Base-by-base conservation (phyloP, 2,329 filamentous ascomycete species). In the Fusarium tanahbumbuense region DNA sequence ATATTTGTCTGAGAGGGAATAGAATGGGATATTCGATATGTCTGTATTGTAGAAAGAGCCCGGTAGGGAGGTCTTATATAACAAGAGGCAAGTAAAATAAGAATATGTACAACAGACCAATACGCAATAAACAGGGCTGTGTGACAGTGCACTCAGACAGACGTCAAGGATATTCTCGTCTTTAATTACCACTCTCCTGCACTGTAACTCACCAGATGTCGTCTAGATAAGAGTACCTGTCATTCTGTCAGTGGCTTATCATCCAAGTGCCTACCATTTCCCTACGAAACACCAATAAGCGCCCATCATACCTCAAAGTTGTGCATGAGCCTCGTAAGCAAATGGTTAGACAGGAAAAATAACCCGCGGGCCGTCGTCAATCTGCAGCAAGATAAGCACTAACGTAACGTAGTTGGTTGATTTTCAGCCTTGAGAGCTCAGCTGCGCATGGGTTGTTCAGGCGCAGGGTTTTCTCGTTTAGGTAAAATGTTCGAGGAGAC, bases 341-440 rank as follows among this genome's bases (percentile, higher is more conserved):
- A 41, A 23, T 13, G 13, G 49, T 41, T 34, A 20, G 32, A 22
- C 22, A 23, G 41, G 41, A 5, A 13, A 34, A n/a, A 16, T 27
- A 18, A 27, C 48, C 48, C 32, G 48, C 32, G n/a, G 32, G 34
- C 34, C 34, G 18, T 13, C 18, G 18, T 47, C 34, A 42, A 53
- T 50, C 30, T 60, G 8, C 46, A 45, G 34, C n/a, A 18, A 30
- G 40, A 63, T 63, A 62, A 62, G 57, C 46, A 27, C 46, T 45
- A 37, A 34, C 9, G 32, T 23, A 13, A n/a, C 28, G 32, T 41
- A 23, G 25, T 63, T 55, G 22, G 34, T 37, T 22, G 37, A 22
- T 23, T 47, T 46, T 47, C 47, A 56, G 47, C 47, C 60, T 42
- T 63, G 34, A n/a, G 27, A 47, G 30, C 60, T 62, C 58, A 56